phyloP scores from a whole-genome alignment of 2,329 filamentous ascomycete species.

The Anthostomella pinea region DNA sequence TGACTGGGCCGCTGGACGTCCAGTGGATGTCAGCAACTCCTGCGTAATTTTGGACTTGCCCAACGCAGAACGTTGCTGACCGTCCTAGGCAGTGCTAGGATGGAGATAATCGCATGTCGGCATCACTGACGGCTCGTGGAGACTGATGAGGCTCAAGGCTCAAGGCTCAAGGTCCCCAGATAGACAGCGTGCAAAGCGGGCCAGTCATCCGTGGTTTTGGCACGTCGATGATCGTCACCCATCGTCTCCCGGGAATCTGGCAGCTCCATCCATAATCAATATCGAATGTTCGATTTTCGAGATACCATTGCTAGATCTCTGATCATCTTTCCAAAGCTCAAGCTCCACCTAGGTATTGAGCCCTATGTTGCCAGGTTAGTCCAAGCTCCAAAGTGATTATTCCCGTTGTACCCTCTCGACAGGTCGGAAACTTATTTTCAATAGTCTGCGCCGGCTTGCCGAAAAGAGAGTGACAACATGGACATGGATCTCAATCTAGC shows the following conservation, averaged over 20 bases:
- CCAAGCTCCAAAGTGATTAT: not conserved
- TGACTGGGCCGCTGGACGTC: constrained; percentile 21
- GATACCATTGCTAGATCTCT: not conserved
- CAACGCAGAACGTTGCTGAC: constrained; percentile 16
- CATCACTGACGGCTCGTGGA: not conserved
- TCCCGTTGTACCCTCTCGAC: no score
- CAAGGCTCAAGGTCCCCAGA: constrained; percentile 1
- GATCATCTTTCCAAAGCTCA: no score
- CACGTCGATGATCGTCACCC: constrained; percentile 22
- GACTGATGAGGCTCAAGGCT: not conserved
- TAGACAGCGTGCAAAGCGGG: constrained; percentile 15
- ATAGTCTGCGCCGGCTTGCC: not conserved
- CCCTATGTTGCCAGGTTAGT: no score
- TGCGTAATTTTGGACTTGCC: constrained; percentile 28
- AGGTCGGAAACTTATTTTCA: no score
- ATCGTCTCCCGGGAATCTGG: constrained; percentile 20
- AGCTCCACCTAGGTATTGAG: no score
- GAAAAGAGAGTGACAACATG: not conserved
- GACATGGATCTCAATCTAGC: not conserved
- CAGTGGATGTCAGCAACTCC: constrained; percentile 25
- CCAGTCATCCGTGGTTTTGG: constrained; percentile 14
- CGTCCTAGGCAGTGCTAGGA: constrained; percentile 11
- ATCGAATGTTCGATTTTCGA: constrained; percentile 5
- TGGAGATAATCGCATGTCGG: constrained; percentile 5
- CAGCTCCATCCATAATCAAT: constrained; percentile 8